Base-by-base conservation (phyloP, 2,329 filamentous ascomycete genomes). In the Arthrobotrys conoides region DNA sequence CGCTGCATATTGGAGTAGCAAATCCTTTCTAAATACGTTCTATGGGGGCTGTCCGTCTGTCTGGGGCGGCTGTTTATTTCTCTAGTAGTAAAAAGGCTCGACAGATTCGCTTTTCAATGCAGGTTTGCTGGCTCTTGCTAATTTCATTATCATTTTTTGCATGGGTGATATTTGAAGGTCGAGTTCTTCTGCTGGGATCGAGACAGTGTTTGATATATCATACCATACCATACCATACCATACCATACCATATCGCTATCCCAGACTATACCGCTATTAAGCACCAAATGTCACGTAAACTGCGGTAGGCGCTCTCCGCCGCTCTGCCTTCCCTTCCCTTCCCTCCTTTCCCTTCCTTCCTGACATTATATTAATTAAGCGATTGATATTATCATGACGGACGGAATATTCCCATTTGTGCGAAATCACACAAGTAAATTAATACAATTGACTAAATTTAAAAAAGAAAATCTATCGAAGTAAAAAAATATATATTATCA, bases 1-100 rank as follows among this genome's bases (percentile, higher is more conserved):
- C 22, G 68, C 51, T 69, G 66, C 66, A 67, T 73, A 66, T 73
- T 67, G 61, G 71, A 57, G 64, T 55, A 75, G 71, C 71, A 66
- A 75, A 75, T 75, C 63, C 63, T 75, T 75, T 75, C 71, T 69
- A 46, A 61, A 68, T 75, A 65, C 48, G 61, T 71, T 61, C 44
- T 63, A 41, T 49, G 27, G 51, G 46, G 55, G n/a, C n/a, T n/a
- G n/a, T n/a, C n/a, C n/a, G n/a, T n/a, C 61, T 73, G 48, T 36
- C 53, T 59, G 51, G 27, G 51, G 18, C 51, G 24, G 27, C 9
- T 10, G 44, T n/a, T 36, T 20, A 20, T 48, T 46, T 46, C 41
- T n/a, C n/a, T n/a, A n/a, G n/a, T n/a, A n/a, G n/a, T 10, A 9
- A 18, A 46, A 4, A 18, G 3, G 6, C 16, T 46, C 30, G 55